phyloP scores from a whole-genome alignment of 352 stramenopile genomes.

The Phytophthora tubulina region DNA sequence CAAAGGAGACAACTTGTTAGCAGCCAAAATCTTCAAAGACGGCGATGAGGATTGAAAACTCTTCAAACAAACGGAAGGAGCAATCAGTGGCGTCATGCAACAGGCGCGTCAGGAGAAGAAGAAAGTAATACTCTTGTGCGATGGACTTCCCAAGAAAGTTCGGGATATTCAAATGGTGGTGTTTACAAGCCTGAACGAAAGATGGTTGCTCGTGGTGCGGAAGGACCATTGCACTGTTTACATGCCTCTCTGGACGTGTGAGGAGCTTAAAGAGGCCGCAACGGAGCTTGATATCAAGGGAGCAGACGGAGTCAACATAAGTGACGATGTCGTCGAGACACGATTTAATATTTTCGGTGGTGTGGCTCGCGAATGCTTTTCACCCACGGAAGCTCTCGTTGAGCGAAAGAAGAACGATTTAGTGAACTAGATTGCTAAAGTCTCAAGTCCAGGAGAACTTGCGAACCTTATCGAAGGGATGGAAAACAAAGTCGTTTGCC shows the following conservation, averaged over 20 bases:
- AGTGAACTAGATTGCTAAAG: neutral
- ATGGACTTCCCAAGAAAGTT: neutral
- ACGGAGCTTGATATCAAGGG: neutral
- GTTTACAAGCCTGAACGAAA: neutral
- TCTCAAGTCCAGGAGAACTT: neutral
- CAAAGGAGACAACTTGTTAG: neutral
- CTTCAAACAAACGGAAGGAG: neutral
- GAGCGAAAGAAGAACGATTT: neutral
- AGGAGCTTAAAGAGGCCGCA: neutral
- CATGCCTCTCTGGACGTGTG: neutral
- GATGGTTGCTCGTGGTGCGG: neutral
- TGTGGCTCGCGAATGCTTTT: neutral
- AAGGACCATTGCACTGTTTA: neutral
- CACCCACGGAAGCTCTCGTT: neutral
- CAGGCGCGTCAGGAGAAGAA: neutral
- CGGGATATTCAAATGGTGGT: neutral
- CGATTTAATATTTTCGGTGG: neutral
- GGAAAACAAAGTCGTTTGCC: neutral
- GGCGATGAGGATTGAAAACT: neutral
- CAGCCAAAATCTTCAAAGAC: neutral
- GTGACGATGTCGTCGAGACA: neutral
- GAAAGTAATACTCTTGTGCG: neutral
- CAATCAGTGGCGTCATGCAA: neutral
- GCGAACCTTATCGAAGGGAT: neutral
- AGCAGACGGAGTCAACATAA: neutral